Percentiles rank a stretch among this genome's conserved stretches.
These are phyloP conservation scores for Quaeritorhiza haematococci DNA, from an alignment of 371 early-diverging fungal species.

Conservation along the genomic window DNA sequence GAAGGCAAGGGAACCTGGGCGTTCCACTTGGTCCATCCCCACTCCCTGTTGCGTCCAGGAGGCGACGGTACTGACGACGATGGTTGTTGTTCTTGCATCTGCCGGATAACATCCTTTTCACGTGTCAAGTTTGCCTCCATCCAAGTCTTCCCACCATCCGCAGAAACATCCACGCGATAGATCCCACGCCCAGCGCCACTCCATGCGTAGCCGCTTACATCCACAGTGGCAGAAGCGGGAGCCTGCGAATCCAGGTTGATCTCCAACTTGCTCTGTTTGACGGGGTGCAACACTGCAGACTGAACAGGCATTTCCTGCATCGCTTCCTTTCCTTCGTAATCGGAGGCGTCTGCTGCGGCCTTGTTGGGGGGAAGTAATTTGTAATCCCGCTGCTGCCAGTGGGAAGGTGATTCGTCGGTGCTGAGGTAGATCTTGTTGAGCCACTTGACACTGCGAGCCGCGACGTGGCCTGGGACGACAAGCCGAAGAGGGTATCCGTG, in stretches of 20 bases:
- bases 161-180: constrained; percentile 72
- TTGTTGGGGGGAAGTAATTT: constrained; percentile 67
- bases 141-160: constrained; percentile 79
- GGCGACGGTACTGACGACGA: too few species aligned
- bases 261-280: constrained; percentile 14
- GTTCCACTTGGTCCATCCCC: constrained; percentile 44
- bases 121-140: constrained; percentile 24
- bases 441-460: constrained; percentile 83
- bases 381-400: constrained; percentile 79
- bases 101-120: too few species aligned
- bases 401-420: constrained; percentile 55
- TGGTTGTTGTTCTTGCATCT: too few species aligned
- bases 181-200: constrained; percentile 68
- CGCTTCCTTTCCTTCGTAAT: constrained; percentile 20
- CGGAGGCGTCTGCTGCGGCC: constrained; percentile 36
- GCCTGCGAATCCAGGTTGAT: background rate
- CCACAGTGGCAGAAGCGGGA: background rate
- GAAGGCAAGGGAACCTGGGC: constrained; percentile 28
- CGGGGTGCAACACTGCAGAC: constrained; percentile 49
- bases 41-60: constrained; percentile 16
- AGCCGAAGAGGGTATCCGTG: constrained; percentile 74
- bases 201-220: constrained; percentile 68
- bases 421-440: constrained; percentile 56
- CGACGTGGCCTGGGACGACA: constrained; percentile 82
- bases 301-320: constrained; percentile 66